These are phyloP conservation scores for Suillus subluteus DNA, from an alignment of 768 basidiomycete species.

Conservation along the genomic window DNA sequence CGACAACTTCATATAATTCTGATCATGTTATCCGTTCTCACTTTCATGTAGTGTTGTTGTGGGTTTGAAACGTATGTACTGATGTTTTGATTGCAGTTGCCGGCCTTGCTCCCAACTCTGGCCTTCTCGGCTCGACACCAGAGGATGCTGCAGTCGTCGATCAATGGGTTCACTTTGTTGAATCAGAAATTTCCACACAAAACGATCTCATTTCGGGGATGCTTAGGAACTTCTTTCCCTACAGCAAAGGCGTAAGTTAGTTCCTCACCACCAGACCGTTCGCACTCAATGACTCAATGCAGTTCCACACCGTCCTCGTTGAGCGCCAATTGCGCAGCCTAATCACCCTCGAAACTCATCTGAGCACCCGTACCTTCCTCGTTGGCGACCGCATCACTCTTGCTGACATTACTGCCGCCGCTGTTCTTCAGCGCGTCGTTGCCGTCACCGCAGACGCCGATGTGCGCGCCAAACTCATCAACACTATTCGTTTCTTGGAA, in stretches of 20 bases:
- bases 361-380: slow-evolving; percentile 83
- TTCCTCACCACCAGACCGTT: not conserved
- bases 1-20: slow-evolving; percentile 40
- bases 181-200: slow-evolving; percentile 58
- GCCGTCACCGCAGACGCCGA: slow-evolving; percentile 64
- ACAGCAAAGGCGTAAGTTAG: slow-evolving; percentile 79
- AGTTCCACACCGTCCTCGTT: slow-evolving; percentile 61
- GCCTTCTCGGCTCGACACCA: slow-evolving; percentile 66
- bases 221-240: slow-evolving; percentile 58
- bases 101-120: slow-evolving; percentile 72
- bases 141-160: slow-evolving; percentile 79
- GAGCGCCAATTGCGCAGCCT: slow-evolving; percentile 64
- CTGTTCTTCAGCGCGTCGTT: slow-evolving; percentile 57
- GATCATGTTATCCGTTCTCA: slow-evolving; percentile 13
- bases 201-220: slow-evolving; percentile 45
- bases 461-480: slow-evolving; percentile 67
- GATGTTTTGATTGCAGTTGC: slow-evolving; percentile 59
- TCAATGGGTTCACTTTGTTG: slow-evolving; percentile 82
- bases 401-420: slow-evolving; percentile 80
- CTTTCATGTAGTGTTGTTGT: slow-evolving; percentile 1
- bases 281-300: slow-evolving; percentile 6
- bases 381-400: slow-evolving; percentile 94
- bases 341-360: slow-evolving; percentile 70
- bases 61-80: slow-evolving; percentile 10
- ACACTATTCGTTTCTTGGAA: slow-evolving; percentile 83